Evolutionary conservation across 805 yeast species (phyloP).

Genomic region (Metschnikowia continentalis): DNA sequence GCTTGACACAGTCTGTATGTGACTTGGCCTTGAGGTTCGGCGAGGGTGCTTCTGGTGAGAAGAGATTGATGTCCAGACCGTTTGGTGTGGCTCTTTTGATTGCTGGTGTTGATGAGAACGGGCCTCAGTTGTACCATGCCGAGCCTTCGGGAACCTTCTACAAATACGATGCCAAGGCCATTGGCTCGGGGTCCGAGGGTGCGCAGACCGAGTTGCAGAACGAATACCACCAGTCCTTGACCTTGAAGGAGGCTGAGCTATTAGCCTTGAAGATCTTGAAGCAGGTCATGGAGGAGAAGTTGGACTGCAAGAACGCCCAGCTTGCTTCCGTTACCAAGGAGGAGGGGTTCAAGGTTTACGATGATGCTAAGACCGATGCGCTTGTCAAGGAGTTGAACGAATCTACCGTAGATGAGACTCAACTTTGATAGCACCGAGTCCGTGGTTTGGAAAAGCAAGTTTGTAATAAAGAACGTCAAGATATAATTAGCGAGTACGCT

Average conservation of each 20-base stretch:
- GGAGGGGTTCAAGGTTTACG: slow-evolving; percentile 80
- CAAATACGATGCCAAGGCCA: slow-evolving; percentile 97
- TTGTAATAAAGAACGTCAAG: not conserved
- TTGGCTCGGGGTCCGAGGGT: slow-evolving; percentile 98
- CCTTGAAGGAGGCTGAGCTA: slow-evolving; percentile 88
- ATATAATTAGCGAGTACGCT: too few relatives aligned
- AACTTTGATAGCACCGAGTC: slow-evolving; percentile 3
- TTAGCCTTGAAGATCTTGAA: slow-evolving; percentile 83
- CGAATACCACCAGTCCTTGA: slow-evolving; percentile 89
- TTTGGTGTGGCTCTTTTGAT: slow-evolving; percentile 96
- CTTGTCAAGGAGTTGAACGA: slow-evolving; percentile 76
- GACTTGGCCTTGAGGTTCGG: slow-evolving; percentile 95
- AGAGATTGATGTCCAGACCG: slow-evolving; percentile 94
- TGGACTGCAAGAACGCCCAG: slow-evolving; percentile 93
- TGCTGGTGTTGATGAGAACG: slow-evolving; percentile 94
- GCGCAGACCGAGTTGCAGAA: slow-evolving; percentile 97
- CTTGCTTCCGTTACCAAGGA: slow-evolving; percentile 87
- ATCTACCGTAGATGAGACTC: slow-evolving; percentile 24
- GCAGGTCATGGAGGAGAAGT: slow-evolving; percentile 98
- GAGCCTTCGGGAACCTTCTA: slow-evolving; percentile 99
- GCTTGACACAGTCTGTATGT: slow-evolving; percentile 93
- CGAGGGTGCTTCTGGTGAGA: slow-evolving; percentile 95
- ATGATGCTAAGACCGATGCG: slow-evolving; percentile 75
- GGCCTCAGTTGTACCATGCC: slow-evolving; percentile 96
- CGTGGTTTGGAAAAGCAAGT: not conserved